phyloP scores from a whole-genome alignment of 495 filamentous ascomycete genomes.

The Penicillium tannophilum region DNA sequence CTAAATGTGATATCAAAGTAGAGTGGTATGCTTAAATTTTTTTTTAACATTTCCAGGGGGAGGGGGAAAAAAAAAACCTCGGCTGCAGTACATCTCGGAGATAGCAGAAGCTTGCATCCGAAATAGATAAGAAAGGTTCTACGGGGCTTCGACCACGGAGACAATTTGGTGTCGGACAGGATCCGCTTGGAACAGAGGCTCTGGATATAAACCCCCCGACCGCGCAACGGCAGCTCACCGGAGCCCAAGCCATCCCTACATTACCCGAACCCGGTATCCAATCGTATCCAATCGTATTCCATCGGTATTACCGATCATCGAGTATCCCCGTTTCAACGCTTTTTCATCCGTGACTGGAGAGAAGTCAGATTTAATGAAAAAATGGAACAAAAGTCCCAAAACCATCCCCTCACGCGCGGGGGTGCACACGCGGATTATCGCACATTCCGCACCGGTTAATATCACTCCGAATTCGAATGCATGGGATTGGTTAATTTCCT shows the following conservation, averaged over 20 bases:
- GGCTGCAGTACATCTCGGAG: background rate
- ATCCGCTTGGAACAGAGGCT: conserved; percentile 5
- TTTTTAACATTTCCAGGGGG: background rate
- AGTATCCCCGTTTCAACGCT: background rate
- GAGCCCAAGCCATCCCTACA: conserved; percentile 4
- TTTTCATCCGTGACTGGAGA: background rate
- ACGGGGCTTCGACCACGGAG: conserved; percentile 4
- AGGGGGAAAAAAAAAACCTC: background rate
- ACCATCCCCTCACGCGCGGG: background rate
- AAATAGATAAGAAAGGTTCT: conserved; percentile 4
- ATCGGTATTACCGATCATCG: conserved; percentile 1
- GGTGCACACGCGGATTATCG: background rate
- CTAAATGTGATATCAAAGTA: background rate
- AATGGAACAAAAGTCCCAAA: background rate
- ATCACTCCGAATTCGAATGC: background rate
- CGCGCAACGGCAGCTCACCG: conserved; percentile 2
- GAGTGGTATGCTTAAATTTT: background rate
- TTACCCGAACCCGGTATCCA: conserved; percentile 8
- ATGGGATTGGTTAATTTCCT: background rate
- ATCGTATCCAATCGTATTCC: background rate
- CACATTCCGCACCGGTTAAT: conserved; percentile 4
- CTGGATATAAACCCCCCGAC: background rate
- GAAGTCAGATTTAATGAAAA: too few relatives aligned
- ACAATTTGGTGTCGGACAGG: conserved; percentile 2
- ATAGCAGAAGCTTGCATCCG: conserved; percentile 1